These are phyloP conservation scores for Penicillium roqueforti DNA, from an alignment of 495 filamentous ascomycete species.

Conservation along the genomic window DNA sequence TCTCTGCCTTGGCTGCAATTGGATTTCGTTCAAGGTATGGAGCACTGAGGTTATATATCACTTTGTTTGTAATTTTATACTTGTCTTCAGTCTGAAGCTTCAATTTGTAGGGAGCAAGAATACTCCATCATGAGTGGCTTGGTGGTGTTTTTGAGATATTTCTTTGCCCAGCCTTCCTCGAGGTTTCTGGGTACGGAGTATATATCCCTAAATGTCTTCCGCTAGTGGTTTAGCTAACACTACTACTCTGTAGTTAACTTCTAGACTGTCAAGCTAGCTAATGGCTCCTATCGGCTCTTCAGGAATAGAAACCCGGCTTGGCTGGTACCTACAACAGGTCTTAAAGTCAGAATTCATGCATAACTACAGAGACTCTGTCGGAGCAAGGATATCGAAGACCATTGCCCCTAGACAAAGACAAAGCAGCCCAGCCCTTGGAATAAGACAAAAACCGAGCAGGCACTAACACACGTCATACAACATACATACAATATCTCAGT, in stretches of 20 bases:
- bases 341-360: neutral
- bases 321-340: neutral
- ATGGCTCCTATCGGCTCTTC: neutral
- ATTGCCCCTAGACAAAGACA: neutral
- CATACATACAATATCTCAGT: neutral
- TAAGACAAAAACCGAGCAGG: neutral
- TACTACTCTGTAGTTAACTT: no score
- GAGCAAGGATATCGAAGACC: neutral
- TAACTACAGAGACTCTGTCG: neutral
- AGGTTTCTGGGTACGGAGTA: no score
- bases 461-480: neutral
- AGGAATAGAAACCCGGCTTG: neutral
- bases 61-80: neutral
- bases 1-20: neutral
- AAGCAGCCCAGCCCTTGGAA: neutral
- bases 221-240: no score
- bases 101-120: neutral
- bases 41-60: neutral
- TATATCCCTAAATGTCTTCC: no score
- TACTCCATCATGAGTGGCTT: no score
- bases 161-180: no score
- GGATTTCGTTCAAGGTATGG: neutral
- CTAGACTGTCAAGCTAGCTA: neutral
- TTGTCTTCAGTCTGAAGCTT: neutral
- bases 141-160: no score